Base-by-base conservation (phyloP, 2,329 filamentous ascomycete genomes). In the Aspergillus fructus region DNA sequence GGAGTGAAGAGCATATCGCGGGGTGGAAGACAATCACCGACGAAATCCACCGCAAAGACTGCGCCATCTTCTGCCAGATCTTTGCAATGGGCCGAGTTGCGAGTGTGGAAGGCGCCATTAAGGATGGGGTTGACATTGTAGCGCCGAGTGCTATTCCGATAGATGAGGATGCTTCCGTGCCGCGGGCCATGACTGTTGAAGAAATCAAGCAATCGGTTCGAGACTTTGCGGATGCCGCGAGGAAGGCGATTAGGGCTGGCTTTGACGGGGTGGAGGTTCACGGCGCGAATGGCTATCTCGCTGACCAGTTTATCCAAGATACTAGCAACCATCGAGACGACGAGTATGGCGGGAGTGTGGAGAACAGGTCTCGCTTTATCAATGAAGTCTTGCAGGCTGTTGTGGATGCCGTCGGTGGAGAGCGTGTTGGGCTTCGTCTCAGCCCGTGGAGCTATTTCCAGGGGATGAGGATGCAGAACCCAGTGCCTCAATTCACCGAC, bases 11-110 rank as follows among this genome's bases (percentile, higher is more conserved):
- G 15, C 85, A 88, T 57, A 76, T 87, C 41, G 77, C 76, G 1
- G 81, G 76, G 0, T 90, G 87, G 87, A 83, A 80, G 60, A 72
- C 78, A 12, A 74, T 89, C 42, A 85, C 83, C 2, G 80, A 85
- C 24, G 83, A 81, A 0, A 85, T 90, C 0, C 88, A 90, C 68
- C 76, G 76, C 24, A 86, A 86, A 63, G 83, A 82, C 4, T 81
- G 78, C 21, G 84, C 78, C 66, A 85, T 89, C 51, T 88, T 78
- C 71, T 69, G 80, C 2, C 88, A 90, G 66, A 75, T 90, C 0
- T 89, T 85, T 78, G 81, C 80, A 0, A 74, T 84, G 6, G 86
- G 88, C 4, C 81, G 87, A 4, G 78, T 79, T 2, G 82, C 82
- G 0, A 69, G 76, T 58, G 67, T 71, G 0, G 59, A 70, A 1